Base-by-base conservation (phyloP, 2,329 filamentous ascomycete genomes). In the Cytospora piceicola region DNA sequence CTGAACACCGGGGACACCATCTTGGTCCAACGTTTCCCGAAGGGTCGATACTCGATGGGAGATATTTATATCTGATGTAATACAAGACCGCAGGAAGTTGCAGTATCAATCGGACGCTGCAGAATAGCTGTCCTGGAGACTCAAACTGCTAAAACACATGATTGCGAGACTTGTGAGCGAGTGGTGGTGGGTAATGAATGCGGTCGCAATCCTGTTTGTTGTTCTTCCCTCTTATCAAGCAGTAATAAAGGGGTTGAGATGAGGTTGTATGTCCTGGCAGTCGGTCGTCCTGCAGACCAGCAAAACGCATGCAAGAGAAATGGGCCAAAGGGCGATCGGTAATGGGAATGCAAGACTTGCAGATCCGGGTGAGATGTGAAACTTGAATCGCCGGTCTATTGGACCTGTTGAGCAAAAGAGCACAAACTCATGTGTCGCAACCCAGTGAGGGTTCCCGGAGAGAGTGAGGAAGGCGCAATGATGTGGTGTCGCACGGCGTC, bases 1-100 rank as follows among this genome's bases (percentile, higher is more conserved):
- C 66, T 68, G 27, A 24, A 66, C 30, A 68, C 66, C 12, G 66
- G 63, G 24, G 63, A 68, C 22, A 61, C 63, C 66, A 68, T 68
- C 51, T 34, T 60, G 63, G 63, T 51, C 63, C 9, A 58, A 34
- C 32, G 51, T 22, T 49, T 22, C n/a, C 20, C 46, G n/a, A 49
- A 49, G 46, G 9, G n/a, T 22, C n/a, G 46, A 8, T 46, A 5
- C 15, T 49, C 8, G 46, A 49, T 12, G 46, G 20, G 4, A 49
- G 27, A 36, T 15, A 15, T 36, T 36, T 36, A 36, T 22, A 24
- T 22, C 14, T 49, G n/a, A 39, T 29, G 27, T 39, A 22, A 39
- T 6, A 42, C 49, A 32, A 55, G 54, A 55, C 51, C 51, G 27
- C 34, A 39, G 22, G 39, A 42, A 20, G n/a, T 14, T 11, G 17